Evolutionary conservation across 352 stramenopile genomes (phyloP).

Genomic region (Plasmopara muralis): DNA sequence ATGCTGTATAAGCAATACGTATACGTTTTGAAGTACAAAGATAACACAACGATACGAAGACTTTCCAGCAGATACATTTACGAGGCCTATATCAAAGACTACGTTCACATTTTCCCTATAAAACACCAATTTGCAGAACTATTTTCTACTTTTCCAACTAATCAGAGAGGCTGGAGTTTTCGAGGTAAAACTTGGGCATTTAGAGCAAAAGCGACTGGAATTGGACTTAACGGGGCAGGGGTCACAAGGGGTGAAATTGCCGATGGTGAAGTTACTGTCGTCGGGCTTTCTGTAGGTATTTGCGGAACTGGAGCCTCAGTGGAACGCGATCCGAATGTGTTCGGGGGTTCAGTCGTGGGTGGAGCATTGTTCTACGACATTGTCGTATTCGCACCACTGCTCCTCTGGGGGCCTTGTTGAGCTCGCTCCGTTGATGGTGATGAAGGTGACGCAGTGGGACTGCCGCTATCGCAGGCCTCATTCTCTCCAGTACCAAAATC

Average conservation of each 20-base stretch:
- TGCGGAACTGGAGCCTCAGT: not conserved
- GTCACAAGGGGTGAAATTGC: not conserved
- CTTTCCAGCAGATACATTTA: too few species aligned
- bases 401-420: not conserved
- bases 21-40: too few species aligned
- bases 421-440: not conserved
- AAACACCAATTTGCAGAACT: too few species aligned
- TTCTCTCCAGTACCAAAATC: conserved; percentile 35
- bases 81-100: too few species aligned
- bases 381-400: not conserved
- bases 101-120: too few species aligned
- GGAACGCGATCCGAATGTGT: not conserved
- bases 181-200: not conserved
- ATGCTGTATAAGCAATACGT: too few species aligned
- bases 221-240: not conserved
- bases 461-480: conserved; percentile 23
- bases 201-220: not conserved
- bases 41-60: too few species aligned
- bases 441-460: not conserved
- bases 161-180: too few species aligned
- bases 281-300: not conserved
- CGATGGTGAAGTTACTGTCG: not conserved
- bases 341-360: not conserved
- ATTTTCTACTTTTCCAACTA: too few species aligned
- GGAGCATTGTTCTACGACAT: not conserved